Percentiles rank a stretch among this genome's conserved stretches.
Conservation (phyloP, 495 filamentous ascomycete genomes). For the Neurospora terricola region DNA sequence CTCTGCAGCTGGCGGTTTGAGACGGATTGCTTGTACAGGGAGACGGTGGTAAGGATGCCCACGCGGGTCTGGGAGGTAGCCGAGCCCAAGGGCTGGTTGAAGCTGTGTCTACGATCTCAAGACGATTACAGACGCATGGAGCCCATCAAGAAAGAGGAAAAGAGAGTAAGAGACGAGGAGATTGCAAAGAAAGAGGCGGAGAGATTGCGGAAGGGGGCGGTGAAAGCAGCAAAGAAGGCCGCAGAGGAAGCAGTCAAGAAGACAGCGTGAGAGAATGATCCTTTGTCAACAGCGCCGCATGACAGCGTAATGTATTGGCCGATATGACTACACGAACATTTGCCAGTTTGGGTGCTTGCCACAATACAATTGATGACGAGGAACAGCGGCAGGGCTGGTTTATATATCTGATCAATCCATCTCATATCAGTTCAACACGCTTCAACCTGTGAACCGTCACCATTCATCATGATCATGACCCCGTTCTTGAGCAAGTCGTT, state of each 20-base stretch:
- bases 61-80: constrained; percentile 6
- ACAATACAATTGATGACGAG: not conserved
- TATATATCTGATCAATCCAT: not conserved
- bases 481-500: not conserved
- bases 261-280: not conserved
- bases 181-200: no score
- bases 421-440: not conserved
- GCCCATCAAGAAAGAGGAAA: not conserved
- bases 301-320: not conserved
- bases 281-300: not conserved
- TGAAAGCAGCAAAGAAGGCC: not conserved
- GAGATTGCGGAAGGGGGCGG: no score
- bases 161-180: no score
- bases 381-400: not conserved
- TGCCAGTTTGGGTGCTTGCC: not conserved
- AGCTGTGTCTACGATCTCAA: not conserved
- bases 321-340: not conserved
- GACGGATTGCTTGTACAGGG: constrained; percentile 20
- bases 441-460: not conserved
- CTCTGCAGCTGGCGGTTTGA: constrained; percentile 27
- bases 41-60: constrained; percentile 29
- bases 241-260: not conserved
- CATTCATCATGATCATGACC: not conserved
- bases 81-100: not conserved
- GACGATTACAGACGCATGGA: not conserved